Evolutionary conservation across 2,329 filamentous ascomycete species (phyloP).

Genomic region (Fusarium anguioides): DNA sequence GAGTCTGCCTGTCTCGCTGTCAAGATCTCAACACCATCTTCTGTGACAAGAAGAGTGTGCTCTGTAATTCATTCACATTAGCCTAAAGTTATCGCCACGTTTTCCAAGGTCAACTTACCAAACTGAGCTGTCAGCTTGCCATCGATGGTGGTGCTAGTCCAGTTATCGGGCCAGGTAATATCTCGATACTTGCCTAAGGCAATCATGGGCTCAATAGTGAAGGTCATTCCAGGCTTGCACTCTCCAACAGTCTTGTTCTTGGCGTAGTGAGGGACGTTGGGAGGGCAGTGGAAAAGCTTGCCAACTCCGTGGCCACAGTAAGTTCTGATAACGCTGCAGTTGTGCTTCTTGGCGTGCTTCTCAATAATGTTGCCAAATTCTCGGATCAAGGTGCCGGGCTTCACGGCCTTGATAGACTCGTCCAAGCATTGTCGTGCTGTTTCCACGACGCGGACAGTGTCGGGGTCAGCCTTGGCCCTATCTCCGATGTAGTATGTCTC

Average conservation of each 20-base stretch:
- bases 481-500: conserved; percentile 99
- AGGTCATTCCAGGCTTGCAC: conserved; percentile 97
- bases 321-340: conserved; percentile 92
- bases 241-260: conserved; percentile 98
- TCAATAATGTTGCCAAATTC: conserved; percentile 96
- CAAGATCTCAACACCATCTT: conserved; percentile 82
- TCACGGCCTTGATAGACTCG: conserved; percentile 90
- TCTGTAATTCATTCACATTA: conserved; percentile 59
- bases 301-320: conserved; percentile 98
- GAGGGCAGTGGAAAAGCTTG: conserved; percentile 90
- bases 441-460: conserved; percentile 91
- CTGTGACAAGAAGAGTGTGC: conserved; percentile 85
- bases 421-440: conserved; percentile 88
- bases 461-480: conserved; percentile 83
- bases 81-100: neutral
- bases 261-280: conserved; percentile 95
- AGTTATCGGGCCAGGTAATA: conserved; percentile 98
- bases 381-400: conserved; percentile 91
- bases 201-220: conserved; percentile 99
- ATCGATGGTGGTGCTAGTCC: conserved; percentile 94
- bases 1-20: conserved; percentile 79
- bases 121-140: conserved; percentile 94
- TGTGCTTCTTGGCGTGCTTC: conserved; percentile 86
- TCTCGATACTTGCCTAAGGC: conserved; percentile 90
- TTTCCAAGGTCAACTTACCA: conserved; percentile 62